These are phyloP conservation scores for Entoloma clypeatum DNA, from an alignment of 1,284 basidiomycete genomes.

Conservation along the genomic window DNA sequence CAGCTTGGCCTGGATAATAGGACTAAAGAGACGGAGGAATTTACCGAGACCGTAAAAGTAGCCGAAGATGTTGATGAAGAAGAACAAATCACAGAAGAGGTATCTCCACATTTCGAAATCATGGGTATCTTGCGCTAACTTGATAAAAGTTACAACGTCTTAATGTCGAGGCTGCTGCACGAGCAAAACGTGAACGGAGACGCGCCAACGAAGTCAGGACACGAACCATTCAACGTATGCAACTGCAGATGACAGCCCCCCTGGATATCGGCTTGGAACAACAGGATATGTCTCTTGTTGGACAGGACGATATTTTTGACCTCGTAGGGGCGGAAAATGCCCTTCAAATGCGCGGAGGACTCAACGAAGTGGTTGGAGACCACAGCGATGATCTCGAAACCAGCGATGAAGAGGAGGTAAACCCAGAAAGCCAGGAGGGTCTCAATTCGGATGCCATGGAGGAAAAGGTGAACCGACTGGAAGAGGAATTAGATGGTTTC, in stretches of 20 bases:
- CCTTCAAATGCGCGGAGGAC: conserved; percentile 42
- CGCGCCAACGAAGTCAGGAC: conserved; percentile 88
- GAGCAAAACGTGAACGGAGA: conserved; percentile 80
- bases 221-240: conserved; percentile 90
- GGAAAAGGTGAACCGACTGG: conserved; percentile 61
- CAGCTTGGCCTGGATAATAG: conserved; percentile 83
- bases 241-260: conserved; percentile 96
- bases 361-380: conserved; percentile 47
- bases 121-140: neutral
- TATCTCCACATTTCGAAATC: conserved; percentile 30
- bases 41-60: conserved; percentile 75
- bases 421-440: conserved; percentile 46
- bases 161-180: conserved; percentile 73
- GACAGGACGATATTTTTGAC: conserved; percentile 86
- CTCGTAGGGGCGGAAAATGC: conserved; percentile 61
- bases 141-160: conserved; percentile 72
- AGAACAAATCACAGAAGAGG: conserved; percentile 84
- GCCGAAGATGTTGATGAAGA: conserved; percentile 82
- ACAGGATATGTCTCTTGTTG: conserved; percentile 67
- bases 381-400: conserved; percentile 43
- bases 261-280: conserved; percentile 93
- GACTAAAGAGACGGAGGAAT: conserved; percentile 65
- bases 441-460: conserved; percentile 69
- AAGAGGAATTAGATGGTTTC: conserved; percentile 83
- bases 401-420: conserved; percentile 38